Base-by-base conservation (phyloP, 345 rosid species). In the Populus deltoides region DNA sequence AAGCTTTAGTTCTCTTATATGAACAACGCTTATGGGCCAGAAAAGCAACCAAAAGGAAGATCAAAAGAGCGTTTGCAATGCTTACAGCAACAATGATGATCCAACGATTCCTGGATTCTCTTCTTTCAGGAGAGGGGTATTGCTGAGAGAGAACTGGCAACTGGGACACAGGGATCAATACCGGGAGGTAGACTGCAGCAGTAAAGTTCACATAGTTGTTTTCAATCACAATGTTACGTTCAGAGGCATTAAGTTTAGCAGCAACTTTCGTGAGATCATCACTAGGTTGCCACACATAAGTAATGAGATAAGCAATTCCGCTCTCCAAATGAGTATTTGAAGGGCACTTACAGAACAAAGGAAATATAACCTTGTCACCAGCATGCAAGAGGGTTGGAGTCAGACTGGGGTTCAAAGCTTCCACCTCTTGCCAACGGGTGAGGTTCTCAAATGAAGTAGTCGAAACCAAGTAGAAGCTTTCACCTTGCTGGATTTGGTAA, bases 311-410 rank as follows among this genome's bases (percentile, higher is more conserved):
- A 4, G 74, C 55, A 65, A 86, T 84, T 57, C 88, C 90, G 41
- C 78, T 78, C 73, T 80, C 74, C 55, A 24, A 22, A 6, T 81
- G 82, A 11, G 75, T 51, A 66, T 70, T 77, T 0, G 89, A 86
- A 75, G 92, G 93, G 83, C 93, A 89, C 82, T 86, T 87, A 61
- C 95, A 91, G 74, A 86, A 79, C 85, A 89, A 74, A 75, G 91
- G 92, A 76, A 89, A 80, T 2, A 77, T 72, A 65, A 84, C 91
- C 39, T 76, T 53, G 71, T 75, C 89, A 61, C 90, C 91, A 59
- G 78, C 47, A 62, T 87, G 66, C 80, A 91, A 71, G 38, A 62
- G 70, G 83, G 16, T 79, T 9, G 86, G 90, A 59, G 74, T 49
- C 8, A 84, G 77, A 49, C 39, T 35, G 11, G 88, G 91, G 74